Base-by-base conservation (phyloP, 2,329 filamentous ascomycete genomes). In the Fusarium sulawesiense region DNA sequence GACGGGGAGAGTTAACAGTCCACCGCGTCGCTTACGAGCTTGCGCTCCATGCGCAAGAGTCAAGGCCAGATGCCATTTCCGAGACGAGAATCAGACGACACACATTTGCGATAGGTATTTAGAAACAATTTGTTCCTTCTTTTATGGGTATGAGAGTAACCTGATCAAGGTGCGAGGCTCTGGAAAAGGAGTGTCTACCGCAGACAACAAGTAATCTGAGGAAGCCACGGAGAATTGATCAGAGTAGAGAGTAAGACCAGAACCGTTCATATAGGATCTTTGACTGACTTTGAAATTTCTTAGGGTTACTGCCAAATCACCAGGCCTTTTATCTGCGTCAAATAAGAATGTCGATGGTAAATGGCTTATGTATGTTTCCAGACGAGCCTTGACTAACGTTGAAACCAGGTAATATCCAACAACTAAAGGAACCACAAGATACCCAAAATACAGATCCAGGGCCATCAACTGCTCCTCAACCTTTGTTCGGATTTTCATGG, bases 401-500 rank as follows among this genome's bases (percentile, higher is more conserved):
- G 12, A 41, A 10, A 21, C 21, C 18, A 47, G 23, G 23, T 13
- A 40, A 27, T n/a, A 14, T 16, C 27, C 34, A 60, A 21, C 20
- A 54, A 41, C 9, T 8, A 49, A n/a, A 7, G 14, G 13, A 12
- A 6, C 6, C 18, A 14, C 3, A 18, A 14, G 29, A 7, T 13
- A 9, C 21, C 20, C 47, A 21, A 18, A 25, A 7, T 14, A 40
- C 12, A 29, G 23, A 37, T 9, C 8, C 34, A 25, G n/a, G 16
- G 4, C 6, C 16, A 6, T 16, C 46, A 3, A 21, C n/a, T 23
- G 20, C 16, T 37, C 21, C 32, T 8, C 53, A 45, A 12, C 72
- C 76, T 9, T 80, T 78, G 0, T 80, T 81, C 44, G 79, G 79
- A 4, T 68, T 83, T 30, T 80, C 78, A 25, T 83, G 81, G 81